Percentiles rank a stretch among this genome's conserved stretches.
Conservation (phyloP, 805 yeast species). For the Blastobotrys mokoenaii region DNA sequence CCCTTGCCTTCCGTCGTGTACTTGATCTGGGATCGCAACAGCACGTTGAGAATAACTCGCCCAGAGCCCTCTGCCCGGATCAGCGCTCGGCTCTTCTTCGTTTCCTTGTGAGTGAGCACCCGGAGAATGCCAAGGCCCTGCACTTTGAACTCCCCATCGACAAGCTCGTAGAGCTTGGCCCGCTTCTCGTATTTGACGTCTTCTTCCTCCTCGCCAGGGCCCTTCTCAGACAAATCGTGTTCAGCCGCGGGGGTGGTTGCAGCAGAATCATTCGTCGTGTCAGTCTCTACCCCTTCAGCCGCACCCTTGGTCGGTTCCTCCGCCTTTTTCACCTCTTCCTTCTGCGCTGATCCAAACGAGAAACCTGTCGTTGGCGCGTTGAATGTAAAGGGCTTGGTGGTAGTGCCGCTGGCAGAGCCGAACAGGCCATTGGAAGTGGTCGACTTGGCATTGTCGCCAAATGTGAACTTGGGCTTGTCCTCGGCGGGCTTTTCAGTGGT, state of each 20-base stretch:
- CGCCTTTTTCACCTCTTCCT: conserved; percentile 1
- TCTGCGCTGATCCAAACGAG: conserved; percentile 3
- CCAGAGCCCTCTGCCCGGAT: conserved; percentile 86
- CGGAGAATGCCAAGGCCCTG: conserved; percentile 78
- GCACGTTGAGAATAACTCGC: conserved; percentile 63
- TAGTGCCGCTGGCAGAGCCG: background rate
- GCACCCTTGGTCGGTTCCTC: conserved; percentile 17
- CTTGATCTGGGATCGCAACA: conserved; percentile 46
- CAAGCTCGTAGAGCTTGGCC: conserved; percentile 60
- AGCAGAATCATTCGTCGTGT: conserved; percentile 34
- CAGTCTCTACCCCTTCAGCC: conserved; percentile 25
- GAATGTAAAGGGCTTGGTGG: conserved; percentile 2
- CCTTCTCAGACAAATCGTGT: conserved; percentile 43
- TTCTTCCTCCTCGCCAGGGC: conserved; percentile 86
- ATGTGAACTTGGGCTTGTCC: background rate
- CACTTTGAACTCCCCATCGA: conserved; percentile 34
- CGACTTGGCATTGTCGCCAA: background rate
- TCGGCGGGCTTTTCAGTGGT: background rate
- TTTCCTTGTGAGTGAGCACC: conserved; percentile 51
- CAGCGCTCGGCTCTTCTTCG: conserved; percentile 59
- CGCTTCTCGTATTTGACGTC: conserved; percentile 52
- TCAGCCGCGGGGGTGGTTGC: conserved; percentile 28
- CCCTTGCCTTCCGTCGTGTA: conserved; percentile 58
- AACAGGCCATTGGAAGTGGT: background rate
- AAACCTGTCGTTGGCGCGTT: conserved; percentile 4